Percentiles rank a stretch among this genome's conserved stretches.
phyloP scores from a whole-genome alignment of 495 filamentous ascomycete species.

The Friedmanniomyces endolithicus region DNA sequence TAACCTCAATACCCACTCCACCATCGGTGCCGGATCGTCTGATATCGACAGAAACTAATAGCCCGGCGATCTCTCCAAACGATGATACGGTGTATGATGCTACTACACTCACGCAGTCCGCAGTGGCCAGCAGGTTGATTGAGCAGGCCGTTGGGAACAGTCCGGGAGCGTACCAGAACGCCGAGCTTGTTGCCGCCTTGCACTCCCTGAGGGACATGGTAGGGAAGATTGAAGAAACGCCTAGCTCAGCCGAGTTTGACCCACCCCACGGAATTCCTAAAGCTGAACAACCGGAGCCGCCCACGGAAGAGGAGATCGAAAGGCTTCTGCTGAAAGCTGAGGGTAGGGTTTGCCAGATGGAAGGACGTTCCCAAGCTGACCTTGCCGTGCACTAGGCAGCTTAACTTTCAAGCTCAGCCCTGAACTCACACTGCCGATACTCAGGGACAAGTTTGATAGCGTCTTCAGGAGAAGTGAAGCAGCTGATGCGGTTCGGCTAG shows the following conservation, averaged over 20 bases:
- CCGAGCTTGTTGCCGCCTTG: neutral
- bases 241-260: neutral
- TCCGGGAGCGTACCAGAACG: neutral
- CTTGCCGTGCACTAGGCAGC: neutral
- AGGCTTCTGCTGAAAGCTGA: neutral
- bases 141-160: neutral
- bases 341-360: neutral
- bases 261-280: neutral
- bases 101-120: neutral
- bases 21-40: neutral
- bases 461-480: neutral
- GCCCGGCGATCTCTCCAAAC: neutral
- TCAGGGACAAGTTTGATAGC: neutral
- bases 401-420: neutral
- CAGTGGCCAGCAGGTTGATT: neutral
- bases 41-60: neutral
- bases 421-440: neutral
- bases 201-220: neutral
- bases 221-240: neutral
- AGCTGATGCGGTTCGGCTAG: neutral
- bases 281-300: neutral
- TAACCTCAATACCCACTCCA: neutral
- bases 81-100: neutral
- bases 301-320: neutral
- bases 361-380: neutral